Conservation (phyloP, 441 rosid species). For the Adansonia madagascariensis region DNA sequence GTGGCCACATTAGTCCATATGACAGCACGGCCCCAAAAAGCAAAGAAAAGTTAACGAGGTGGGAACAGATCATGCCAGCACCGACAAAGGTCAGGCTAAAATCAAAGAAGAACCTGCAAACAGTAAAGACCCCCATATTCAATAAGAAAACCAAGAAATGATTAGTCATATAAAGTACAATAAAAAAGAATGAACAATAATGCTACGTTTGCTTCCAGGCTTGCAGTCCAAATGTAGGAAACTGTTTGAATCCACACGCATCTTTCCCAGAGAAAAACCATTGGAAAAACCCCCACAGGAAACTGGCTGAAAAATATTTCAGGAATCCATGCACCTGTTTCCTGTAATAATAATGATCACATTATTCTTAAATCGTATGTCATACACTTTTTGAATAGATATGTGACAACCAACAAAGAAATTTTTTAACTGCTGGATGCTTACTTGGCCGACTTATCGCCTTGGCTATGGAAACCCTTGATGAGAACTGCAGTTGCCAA, state of each 20-base stretch:
- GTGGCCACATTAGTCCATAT: conserved; percentile 90
- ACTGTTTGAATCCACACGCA: conserved; percentile 75
- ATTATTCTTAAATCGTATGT: no score
- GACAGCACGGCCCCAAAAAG: conserved; percentile 87
- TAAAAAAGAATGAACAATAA: neutral
- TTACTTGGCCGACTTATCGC: conserved; percentile 62
- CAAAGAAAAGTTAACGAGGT: conserved; percentile 77
- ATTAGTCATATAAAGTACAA: neutral
- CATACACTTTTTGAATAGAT: no score
- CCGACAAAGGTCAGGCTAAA: conserved; percentile 82
- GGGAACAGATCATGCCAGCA: conserved; percentile 94
- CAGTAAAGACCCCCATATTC: neutral
- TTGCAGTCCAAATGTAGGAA: conserved; percentile 82
- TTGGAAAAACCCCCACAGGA: conserved; percentile 75
- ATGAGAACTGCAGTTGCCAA: conserved; percentile 77
- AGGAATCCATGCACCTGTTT: conserved; percentile 65
- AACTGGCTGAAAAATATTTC: conserved; percentile 60
- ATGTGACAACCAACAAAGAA: neutral
- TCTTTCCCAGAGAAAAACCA: conserved; percentile 67
- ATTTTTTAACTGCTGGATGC: neutral
- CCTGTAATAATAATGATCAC: conserved; percentile 38
- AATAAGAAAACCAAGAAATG: neutral
- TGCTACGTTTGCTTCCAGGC: conserved; percentile 70
- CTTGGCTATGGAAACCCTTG: conserved; percentile 74
- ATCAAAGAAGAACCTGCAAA: conserved; percentile 76